A percentile compares a stretch with the other conserved stretches of the same genome.
Conservation (phyloP, 257 asterid species). For the Solanum peruvianum region DNA sequence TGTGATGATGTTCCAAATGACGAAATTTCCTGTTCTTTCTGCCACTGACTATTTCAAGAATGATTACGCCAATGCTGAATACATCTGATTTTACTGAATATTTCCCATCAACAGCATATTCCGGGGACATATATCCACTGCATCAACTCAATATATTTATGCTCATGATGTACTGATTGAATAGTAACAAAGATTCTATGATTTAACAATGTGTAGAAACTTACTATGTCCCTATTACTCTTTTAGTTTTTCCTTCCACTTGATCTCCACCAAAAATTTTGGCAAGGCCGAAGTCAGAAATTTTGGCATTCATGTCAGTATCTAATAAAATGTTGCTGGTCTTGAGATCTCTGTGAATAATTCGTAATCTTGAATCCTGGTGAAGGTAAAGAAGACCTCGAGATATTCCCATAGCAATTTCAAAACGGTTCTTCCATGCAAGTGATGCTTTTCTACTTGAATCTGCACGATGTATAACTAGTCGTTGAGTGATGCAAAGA, state of each 20-base stretch:
- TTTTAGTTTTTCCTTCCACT: background rate
- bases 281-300: constrained; percentile 10
- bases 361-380: constrained; percentile 11
- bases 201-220: background rate
- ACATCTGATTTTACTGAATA: constrained; percentile 7
- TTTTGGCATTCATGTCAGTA: constrained; percentile 2
- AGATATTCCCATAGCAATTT: constrained; percentile 3
- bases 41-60: constrained; percentile 2
- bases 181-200: background rate
- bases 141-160: background rate
- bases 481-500: background rate
- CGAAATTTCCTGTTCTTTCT: constrained; percentile 5
- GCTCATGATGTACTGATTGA: background rate
- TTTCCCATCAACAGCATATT: background rate
- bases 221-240: constrained; percentile 12
- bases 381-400: constrained; percentile 14
- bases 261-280: constrained; percentile 5
- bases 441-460: background rate
- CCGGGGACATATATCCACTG: constrained; percentile 10
- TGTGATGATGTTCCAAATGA: constrained; percentile 9
- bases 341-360: constrained; percentile 10
- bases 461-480: background rate
- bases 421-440: constrained; percentile 4
- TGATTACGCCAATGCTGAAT: background rate
- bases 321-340: constrained; percentile 11